These are phyloP conservation scores for Trichoderma sp. DNA, from an alignment of 2,329 filamentous ascomycete genomes.

Conservation along the genomic window DNA sequence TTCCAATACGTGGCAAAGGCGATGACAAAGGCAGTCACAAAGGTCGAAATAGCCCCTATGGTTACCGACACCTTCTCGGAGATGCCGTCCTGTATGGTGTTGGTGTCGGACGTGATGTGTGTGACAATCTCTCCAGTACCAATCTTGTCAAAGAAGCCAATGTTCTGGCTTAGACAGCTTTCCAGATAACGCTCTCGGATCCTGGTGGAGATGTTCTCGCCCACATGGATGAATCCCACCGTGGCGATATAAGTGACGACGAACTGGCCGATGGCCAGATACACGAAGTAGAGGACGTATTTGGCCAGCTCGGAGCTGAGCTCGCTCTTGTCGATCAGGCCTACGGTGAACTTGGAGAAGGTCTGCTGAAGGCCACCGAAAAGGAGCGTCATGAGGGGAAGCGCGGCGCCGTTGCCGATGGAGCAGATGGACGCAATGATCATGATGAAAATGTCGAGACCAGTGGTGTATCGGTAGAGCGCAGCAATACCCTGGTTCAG, in stretches of 20 bases:
- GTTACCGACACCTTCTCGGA: conserved; percentile 86
- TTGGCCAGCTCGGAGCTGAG: conserved; percentile 64
- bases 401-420: conserved; percentile 71
- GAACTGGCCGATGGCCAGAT: conserved; percentile 81
- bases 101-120: conserved; percentile 90
- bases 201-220: conserved; percentile 76
- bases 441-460: conserved; percentile 66
- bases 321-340: conserved; percentile 48
- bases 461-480: conserved; percentile 71
- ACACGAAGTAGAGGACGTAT: conserved; percentile 81
- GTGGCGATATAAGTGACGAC: conserved; percentile 77
- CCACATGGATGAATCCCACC: conserved; percentile 86
- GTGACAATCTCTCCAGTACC: conserved; percentile 93
- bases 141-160: conserved; percentile 90
- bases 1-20: conserved; percentile 93
- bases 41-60: conserved; percentile 75
- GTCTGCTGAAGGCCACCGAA: conserved; percentile 75
- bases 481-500: conserved; percentile 65
- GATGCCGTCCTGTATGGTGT: conserved; percentile 89
- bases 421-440: conserved; percentile 62
- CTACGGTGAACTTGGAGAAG: conserved; percentile 59
- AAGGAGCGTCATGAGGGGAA: conserved; percentile 79
- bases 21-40: conserved; percentile 86
- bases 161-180: conserved; percentile 84
- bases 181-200: conserved; percentile 82